phyloP scores from a whole-genome alignment of 306 rosid genomes.

The Argentina anserina region DNA sequence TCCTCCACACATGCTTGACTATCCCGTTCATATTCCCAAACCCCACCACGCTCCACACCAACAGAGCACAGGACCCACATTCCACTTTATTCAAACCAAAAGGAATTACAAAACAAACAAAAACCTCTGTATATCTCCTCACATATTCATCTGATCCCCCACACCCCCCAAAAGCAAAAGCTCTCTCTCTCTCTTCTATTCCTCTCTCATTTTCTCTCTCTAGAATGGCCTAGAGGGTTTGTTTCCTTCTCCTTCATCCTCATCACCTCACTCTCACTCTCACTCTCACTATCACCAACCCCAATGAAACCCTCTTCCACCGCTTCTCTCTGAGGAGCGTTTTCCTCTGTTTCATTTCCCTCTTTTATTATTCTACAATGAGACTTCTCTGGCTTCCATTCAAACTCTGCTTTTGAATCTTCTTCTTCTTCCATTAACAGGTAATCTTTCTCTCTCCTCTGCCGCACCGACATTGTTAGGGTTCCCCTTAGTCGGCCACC shows the following conservation, averaged over 20 bases:
- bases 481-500: neutral
- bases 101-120: neutral
- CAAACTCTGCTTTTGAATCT: conserved; percentile 4
- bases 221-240: neutral
- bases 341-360: neutral
- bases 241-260: neutral
- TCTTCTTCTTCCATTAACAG: conserved; percentile 7
- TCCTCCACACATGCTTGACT: neutral
- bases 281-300: neutral
- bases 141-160: conserved; percentile 73
- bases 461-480: conserved; percentile 23
- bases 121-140: conserved; percentile 44
- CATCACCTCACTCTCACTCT: conserved; percentile 5
- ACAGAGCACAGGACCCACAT: neutral
- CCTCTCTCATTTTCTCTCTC: conserved; percentile 20
- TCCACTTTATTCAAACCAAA: neutral
- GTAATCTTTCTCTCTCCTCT: neutral
- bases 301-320: conserved; percentile 4
- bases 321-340: conserved; percentile 3
- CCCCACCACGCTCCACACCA: neutral
- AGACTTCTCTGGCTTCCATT: neutral
- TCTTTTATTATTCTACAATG: neutral
- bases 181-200: neutral
- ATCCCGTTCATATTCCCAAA: neutral
- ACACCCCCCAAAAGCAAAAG: conserved; percentile 35